A percentile compares a stretch with the other conserved stretches of the same genome.
Evolutionary conservation across 257 asterid genomes (phyloP).

Genomic region (Cynanchum wilfordii): DNA sequence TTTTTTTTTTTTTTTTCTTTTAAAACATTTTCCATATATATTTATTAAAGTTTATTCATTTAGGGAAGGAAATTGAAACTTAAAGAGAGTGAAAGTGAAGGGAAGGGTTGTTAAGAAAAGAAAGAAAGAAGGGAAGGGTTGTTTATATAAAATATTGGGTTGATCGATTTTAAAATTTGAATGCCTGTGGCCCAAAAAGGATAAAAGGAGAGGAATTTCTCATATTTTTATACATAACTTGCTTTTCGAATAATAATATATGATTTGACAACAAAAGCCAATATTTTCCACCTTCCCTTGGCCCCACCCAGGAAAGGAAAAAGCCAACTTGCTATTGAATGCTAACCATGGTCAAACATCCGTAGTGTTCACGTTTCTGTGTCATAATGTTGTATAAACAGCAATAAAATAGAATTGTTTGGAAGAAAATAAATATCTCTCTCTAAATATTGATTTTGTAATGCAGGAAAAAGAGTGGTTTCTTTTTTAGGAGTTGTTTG

Average conservation of each 20-base stretch:
- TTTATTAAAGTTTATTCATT: no score
- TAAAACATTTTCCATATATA: no score
- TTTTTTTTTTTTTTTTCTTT: no score
- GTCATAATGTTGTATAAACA: neutral
- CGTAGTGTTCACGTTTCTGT: neutral
- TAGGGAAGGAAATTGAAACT: no score
- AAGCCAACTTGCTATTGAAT: neutral
- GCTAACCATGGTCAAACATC: neutral
- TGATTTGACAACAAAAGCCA: neutral
- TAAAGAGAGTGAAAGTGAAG: no score
- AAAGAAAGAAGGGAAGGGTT: neutral
- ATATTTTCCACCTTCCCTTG: no score
- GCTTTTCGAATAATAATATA: neutral
- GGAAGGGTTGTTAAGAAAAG: neutral
- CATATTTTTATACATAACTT: neutral
- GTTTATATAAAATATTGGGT: no score
- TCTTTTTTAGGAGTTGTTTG: neutral
- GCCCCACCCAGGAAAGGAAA: neutral
- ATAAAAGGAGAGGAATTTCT: neutral
- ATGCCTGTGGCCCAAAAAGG: neutral
- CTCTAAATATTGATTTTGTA: neutral
- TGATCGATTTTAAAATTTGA: neutral
- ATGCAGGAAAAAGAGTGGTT: neutral
- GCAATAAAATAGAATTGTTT: neutral
- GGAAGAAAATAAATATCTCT: neutral